phyloP scores from a whole-genome alignment of 768 basidiomycete species.

The Amanita jacksonii region DNA sequence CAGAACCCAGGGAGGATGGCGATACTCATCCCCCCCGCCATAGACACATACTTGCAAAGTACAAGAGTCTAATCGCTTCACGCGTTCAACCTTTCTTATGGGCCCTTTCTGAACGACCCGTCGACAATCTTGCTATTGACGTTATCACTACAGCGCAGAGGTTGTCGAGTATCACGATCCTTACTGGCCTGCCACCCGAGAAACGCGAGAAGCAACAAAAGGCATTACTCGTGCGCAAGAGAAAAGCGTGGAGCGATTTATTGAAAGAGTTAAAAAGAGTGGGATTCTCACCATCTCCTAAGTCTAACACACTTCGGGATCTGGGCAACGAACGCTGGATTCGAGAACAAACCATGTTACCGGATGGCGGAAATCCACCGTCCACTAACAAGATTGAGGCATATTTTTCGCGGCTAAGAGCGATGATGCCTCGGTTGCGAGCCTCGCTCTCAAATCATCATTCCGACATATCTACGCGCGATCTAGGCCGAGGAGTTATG shows the following conservation, averaged over 20 bases:
- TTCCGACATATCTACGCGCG: conserved; percentile 75
- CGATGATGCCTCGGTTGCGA: conserved; percentile 58
- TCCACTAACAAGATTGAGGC: conserved; percentile 37
- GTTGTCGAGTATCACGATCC: conserved; percentile 39
- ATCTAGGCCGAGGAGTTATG: conserved; percentile 70
- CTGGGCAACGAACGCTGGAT: conserved; percentile 53
- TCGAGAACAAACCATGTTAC: conserved; percentile 46
- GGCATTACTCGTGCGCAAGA: conserved; percentile 69
- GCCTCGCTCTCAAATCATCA: conserved; percentile 60
- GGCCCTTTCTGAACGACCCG: conserved; percentile 26
- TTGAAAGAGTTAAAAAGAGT: conserved; percentile 78
- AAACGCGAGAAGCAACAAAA: conserved; percentile 58
- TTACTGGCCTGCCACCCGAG: conserved; percentile 33
- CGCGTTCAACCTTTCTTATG: conserved; percentile 35
- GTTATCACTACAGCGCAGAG: conserved; percentile 55
- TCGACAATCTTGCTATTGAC: conserved; percentile 49
- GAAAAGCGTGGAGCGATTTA: conserved; percentile 85
- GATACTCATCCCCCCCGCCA: conserved; percentile 39
- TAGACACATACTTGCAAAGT: conserved; percentile 39
- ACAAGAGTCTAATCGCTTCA: conserved; percentile 31
- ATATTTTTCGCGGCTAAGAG: conserved; percentile 58
- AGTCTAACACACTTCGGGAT: conserved; percentile 54
- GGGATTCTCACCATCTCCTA: conserved; percentile 66
- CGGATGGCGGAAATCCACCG: conserved; percentile 15
- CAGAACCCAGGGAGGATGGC: conserved; percentile 10